Conservation (phyloP, 805 yeast genomes). For the Starmera dryadoides region DNA sequence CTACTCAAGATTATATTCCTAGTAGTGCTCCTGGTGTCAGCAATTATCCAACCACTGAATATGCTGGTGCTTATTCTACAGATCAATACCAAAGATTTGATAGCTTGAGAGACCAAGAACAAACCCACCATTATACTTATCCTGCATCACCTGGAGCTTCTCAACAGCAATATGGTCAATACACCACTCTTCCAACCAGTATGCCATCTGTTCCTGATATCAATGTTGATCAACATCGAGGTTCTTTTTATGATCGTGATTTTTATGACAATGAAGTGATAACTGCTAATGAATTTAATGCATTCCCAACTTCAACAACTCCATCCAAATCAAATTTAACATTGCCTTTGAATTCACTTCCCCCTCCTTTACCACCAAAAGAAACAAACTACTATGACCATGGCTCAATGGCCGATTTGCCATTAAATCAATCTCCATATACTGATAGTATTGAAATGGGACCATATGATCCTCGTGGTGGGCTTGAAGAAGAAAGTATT, state of each 20-base stretch:
- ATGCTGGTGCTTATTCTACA: conserved; percentile 3
- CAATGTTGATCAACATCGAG: conserved; percentile 2
- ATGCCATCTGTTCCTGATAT: conserved; percentile 12
- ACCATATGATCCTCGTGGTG: conserved; percentile 13
- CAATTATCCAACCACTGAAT: conserved; percentile 1
- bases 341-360: neutral
- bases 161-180: conserved; percentile 11
- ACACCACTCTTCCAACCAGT: conserved; percentile 17
- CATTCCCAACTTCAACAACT: conserved; percentile 7
- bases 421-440: neutral
- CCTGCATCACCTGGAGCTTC: neutral
- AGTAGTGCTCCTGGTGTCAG: too few species aligned
- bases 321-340: conserved; percentile 3
- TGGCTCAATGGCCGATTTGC: conserved; percentile 1
- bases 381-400: conserved; percentile 7
- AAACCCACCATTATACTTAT: neutral
- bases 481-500: conserved; percentile 30
- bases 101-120: conserved; percentile 1
- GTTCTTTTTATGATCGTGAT: conserved; percentile 1
- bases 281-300: conserved; percentile 6
- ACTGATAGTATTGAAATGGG: conserved; percentile 1
- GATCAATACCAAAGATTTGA: conserved; percentile 5
- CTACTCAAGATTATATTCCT: conserved; percentile 1
- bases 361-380: neutral
- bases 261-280: conserved; percentile 3